Evolutionary conservation across 139 green algal genomes (phyloP).

Genomic region (Gonium pectorale): DNA sequence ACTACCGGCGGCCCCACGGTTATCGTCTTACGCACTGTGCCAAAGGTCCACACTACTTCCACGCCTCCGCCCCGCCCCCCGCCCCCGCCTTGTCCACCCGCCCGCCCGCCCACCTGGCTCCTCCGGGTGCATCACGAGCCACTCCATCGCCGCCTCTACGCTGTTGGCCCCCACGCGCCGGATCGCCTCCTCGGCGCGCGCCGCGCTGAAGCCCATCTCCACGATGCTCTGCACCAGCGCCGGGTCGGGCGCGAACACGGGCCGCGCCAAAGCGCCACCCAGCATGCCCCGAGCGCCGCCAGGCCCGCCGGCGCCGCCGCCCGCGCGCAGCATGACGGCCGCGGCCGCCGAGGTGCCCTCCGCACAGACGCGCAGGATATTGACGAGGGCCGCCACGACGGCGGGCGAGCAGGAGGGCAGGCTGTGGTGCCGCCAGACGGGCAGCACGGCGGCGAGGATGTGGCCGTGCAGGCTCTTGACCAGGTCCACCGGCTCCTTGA

Average conservation of each 20-base stretch:
- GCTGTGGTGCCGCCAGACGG: conserved; percentile 77
- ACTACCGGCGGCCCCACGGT: too few species aligned
- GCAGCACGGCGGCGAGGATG: conserved; percentile 76
- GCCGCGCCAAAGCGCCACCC: conserved; percentile 3
- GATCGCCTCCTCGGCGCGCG: conserved; percentile 81
- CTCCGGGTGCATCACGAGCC: conserved; percentile 89
- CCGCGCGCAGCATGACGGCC: conserved; percentile 17
- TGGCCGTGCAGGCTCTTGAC: conserved; percentile 65
- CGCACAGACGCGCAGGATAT: conserved; percentile 70
- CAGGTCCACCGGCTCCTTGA: conserved; percentile 61
- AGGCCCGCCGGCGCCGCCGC: not conserved
- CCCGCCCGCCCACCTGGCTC: conserved; percentile 45
- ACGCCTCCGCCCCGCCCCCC: too few species aligned
- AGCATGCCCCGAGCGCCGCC: not conserved
- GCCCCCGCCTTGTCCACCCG: too few species aligned
- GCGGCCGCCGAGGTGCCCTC: conserved; percentile 55
- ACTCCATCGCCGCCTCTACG: conserved; percentile 95
- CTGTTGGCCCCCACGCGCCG: conserved; percentile 79
- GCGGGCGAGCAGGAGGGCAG: conserved; percentile 48
- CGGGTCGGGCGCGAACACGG: conserved; percentile 57
- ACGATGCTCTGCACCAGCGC: conserved; percentile 75
- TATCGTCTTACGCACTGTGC: too few species aligned
- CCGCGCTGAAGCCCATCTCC: conserved; percentile 94
- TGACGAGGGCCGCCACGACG: conserved; percentile 62
- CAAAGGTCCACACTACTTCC: too few species aligned